Base-by-base conservation (phyloP, 305 asterid genomes). In the Rubia occidens region DNA sequence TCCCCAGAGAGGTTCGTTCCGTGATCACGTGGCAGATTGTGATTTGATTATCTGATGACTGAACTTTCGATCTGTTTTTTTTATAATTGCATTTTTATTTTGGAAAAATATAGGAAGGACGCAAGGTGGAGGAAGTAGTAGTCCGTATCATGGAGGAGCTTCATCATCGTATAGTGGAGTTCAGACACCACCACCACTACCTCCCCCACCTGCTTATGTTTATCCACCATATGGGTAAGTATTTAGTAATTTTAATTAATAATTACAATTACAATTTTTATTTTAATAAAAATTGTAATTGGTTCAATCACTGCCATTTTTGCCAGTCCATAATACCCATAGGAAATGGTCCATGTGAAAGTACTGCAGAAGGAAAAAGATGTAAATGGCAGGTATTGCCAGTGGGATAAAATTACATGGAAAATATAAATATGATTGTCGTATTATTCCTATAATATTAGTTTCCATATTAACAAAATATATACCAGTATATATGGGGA, bases 221-320 rank as follows among this genome's bases (percentile, higher is more conserved):
- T 94, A 90, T 81, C 97, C 95, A 42, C 88, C 95, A 6, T 90
- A 94, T 69, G 97, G 96, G 97, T 94, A 85, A 21, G 59, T 53
- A 8, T n/a, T n/a, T 53, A 72, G 88, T 78, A 60, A 42, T 15
- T 32, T 35, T 75, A 59, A 42, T 68, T 55, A 55, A 20, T 56
- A 20, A 20, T 53, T 53, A 53, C 3, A 0, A 53, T 17, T 51
- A 53, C 10, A 15, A 9, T 17, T 6, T 51, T 17, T 51, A 21
- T 58, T 56, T 17, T 6, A 17, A n/a, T 9, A 5, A 21, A 56
- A 56, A n/a, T 2, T 6, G 26, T 17, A 55, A 21, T 8, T 21
- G 64, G 40, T 66, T 9, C 61, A 59, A 24, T 75, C 58, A 61
- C 43, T 75, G 71, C 68, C 72, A 67, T 60, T 72, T 51, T 62